Evolutionary conservation across 176 grass and related monocot genomes (phyloP).

Genomic region (Thinopyrum elongatum): DNA sequence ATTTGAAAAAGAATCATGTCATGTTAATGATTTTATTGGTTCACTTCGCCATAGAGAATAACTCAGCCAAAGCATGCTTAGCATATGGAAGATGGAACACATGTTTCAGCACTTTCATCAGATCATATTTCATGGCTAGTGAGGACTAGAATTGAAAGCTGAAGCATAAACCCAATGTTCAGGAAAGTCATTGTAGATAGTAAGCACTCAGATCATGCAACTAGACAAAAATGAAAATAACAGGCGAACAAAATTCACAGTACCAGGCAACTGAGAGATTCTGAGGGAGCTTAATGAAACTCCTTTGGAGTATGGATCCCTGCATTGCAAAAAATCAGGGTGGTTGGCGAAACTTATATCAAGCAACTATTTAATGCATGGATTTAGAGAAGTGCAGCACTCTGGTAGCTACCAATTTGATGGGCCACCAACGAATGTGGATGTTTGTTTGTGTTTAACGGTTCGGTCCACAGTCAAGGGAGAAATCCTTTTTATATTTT

Average conservation of each 20-base stretch:
- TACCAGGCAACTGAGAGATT: conserved; percentile 59
- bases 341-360: conserved; percentile 33
- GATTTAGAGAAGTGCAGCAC: conserved; percentile 9
- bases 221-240: background rate
- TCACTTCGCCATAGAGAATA: too few species aligned
- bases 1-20: too few species aligned
- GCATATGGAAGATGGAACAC: background rate
- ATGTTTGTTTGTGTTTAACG: conserved; percentile 45
- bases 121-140: background rate
- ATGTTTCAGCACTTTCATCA: background rate
- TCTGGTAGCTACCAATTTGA: conserved; percentile 79
- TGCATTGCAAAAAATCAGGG: conserved; percentile 58
- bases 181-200: background rate
- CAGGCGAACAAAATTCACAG: background rate
- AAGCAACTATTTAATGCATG: conserved; percentile 19
- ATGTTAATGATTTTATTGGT: too few species aligned
- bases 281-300: conserved; percentile 56
- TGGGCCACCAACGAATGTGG: conserved; percentile 53
- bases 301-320: conserved; percentile 81
- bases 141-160: background rate
- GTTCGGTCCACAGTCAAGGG: conserved; percentile 37
- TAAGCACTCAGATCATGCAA: background rate
- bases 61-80: background rate
- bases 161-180: background rate
- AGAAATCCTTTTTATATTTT: conserved; percentile 40